phyloP scores from a whole-genome alignment of 257 asterid genomes.

The Nicotiana sylvestris region DNA sequence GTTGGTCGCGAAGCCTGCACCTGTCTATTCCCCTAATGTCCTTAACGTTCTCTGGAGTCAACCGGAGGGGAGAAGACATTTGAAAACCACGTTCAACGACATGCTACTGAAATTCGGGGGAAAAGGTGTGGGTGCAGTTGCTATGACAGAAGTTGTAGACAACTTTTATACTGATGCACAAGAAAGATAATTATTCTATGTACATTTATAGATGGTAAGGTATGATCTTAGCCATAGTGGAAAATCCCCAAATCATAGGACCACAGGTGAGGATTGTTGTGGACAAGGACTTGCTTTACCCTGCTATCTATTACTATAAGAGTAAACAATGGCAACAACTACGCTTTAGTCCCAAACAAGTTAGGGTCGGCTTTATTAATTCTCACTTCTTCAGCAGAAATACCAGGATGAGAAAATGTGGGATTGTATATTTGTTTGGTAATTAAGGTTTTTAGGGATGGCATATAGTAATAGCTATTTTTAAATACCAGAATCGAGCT shows the following conservation, averaged over 20 bases:
- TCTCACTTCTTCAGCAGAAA: neutral
- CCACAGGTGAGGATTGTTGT: neutral
- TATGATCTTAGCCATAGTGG: neutral
- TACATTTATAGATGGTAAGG: neutral
- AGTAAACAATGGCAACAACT: no score
- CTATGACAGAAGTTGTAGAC: constrained; percentile 18
- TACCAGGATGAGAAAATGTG: neutral
- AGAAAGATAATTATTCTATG: neutral
- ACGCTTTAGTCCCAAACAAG: neutral
- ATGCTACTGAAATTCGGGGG: constrained; percentile 29
- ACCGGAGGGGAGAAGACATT: constrained; percentile 37
- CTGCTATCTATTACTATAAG: neutral
- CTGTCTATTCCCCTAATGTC: constrained; percentile 38
- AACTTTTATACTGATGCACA: constrained; percentile 16
- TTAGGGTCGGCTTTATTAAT: neutral
- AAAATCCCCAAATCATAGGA: neutral
- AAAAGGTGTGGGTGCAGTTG: constrained; percentile 2
- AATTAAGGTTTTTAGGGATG: neutral
- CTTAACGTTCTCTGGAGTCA: constrained; percentile 49
- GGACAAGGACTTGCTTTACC: neutral
- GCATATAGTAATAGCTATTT: neutral
- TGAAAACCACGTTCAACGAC: constrained; percentile 28
- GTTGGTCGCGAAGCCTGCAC: constrained; percentile 56
- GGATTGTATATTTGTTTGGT: neutral
- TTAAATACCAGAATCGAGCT: neutral